Percentiles rank a stretch among this genome's conserved stretches.
These are phyloP conservation scores for Carex cristatella DNA, from an alignment of 176 grass and related monocot genomes.

Conservation along the genomic window DNA sequence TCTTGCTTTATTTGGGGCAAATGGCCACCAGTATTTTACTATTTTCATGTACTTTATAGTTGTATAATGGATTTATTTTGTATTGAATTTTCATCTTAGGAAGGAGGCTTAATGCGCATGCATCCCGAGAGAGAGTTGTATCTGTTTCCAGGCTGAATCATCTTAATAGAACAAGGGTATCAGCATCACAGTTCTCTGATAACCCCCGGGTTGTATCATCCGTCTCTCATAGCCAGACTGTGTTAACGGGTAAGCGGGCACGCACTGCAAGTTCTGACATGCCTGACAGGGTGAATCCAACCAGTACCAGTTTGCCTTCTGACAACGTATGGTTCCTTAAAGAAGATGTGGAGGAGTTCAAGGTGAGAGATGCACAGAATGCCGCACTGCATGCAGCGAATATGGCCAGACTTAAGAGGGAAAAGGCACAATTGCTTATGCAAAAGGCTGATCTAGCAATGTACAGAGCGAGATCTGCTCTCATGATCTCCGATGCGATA, in stretches of 20 bases:
- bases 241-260: slow-evolving; percentile 27
- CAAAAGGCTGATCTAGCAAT: slow-evolving; percentile 72
- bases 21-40: background rate
- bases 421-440: slow-evolving; percentile 71
- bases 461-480: slow-evolving; percentile 60
- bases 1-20: background rate
- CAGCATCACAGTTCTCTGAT: slow-evolving; percentile 33
- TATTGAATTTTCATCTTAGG: background rate
- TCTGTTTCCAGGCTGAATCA: slow-evolving; percentile 4
- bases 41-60: background rate
- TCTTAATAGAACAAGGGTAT: slow-evolving; percentile 19
- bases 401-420: slow-evolving; percentile 86
- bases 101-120: background rate
- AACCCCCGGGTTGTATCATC: slow-evolving; percentile 40
- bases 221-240: slow-evolving; percentile 46
- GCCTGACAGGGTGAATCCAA: slow-evolving; percentile 41
- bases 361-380: slow-evolving; percentile 52
- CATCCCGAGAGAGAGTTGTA: background rate
- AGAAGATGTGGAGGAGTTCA: slow-evolving; percentile 59
- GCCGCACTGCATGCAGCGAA: slow-evolving; percentile 51
- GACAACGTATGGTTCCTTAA: slow-evolving; percentile 29
- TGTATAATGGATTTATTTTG: background rate
- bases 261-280: slow-evolving; percentile 30
- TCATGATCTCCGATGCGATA: slow-evolving; percentile 71
- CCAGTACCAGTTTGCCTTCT: slow-evolving; percentile 21